Evolutionary conservation across 2,329 filamentous ascomycete genomes (phyloP), one percentile per base, ranked within the genome.

Genomic region (Trichoderma citrinoviride): DNA sequence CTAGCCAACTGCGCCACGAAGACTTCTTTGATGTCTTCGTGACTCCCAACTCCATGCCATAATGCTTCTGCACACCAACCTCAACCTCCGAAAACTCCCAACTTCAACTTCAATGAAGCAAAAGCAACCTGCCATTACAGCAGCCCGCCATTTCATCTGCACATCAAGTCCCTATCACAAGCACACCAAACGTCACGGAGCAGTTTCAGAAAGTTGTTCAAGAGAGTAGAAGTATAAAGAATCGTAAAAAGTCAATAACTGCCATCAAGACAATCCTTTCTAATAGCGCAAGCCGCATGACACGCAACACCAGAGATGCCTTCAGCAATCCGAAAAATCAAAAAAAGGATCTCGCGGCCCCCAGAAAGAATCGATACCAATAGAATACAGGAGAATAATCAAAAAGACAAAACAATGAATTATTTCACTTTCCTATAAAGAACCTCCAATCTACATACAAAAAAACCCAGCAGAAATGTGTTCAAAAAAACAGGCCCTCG

Each of bases 1-100:
- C 61, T 64, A 64, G 52, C 61, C 61, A 64, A 64, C 61, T 64
- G 61, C 52, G 61, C 61, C 61, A 64, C 43, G 61, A 64, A 64
- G 61, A 64, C 61, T 64, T 64, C 52, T 37, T 62, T 8, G 40
- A 62, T 62, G 60, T 23, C 27, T 37, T 14, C 12, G 12, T 37
- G 12, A 12, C 33, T 37, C 5, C 3, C 33, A 3, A 14, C 12
- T 12, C 14, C 5, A 3, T 12, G 5, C 5, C n/a, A 61, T 61
- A 61, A 29, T 19, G 10, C 14, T 19, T 40, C 19, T n/a, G 1
- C 1, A 7, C 3, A 37, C 7, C 8, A 33, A 8, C 29, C 29
- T 33, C 29, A 33, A 33, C 7, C 29, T 33, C 29, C n/a, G n/a
- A n/a, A n/a, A n/a, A n/a, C n/a, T n/a, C n/a, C n/a, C n/a, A n/a